Evolutionary conservation across 2,329 filamentous ascomycete species (phyloP).

Genomic region (Madurella mycetomatis): DNA sequence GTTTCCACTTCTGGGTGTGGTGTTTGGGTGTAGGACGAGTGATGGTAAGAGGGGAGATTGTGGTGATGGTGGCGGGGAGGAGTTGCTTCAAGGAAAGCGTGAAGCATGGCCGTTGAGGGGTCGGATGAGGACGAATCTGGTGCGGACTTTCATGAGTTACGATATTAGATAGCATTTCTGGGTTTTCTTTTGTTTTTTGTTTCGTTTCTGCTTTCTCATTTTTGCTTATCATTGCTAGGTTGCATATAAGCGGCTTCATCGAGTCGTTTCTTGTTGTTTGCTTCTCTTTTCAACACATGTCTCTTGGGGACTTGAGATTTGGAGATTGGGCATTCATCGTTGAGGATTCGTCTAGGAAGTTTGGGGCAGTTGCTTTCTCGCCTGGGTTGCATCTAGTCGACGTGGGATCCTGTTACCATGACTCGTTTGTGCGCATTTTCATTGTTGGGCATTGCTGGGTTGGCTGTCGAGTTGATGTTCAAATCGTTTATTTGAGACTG

Average conservation of each 20-base stretch:
- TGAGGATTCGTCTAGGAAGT: not conserved
- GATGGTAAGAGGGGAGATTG: not conserved
- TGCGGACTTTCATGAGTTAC: not conserved
- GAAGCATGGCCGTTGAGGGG: not conserved
- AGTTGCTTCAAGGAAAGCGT: not conserved
- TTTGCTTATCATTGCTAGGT: not conserved
- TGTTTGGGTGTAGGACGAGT: slow-evolving; percentile 48
- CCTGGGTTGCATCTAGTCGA: not conserved
- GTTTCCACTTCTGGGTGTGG: slow-evolving; percentile 47
- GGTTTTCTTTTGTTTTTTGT: not conserved
- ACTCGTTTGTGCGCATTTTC: not conserved
- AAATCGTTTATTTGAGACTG: too few species aligned
- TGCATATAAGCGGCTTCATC: not conserved
- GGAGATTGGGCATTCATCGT: not conserved
- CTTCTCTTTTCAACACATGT: not conserved
- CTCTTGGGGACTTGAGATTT: not conserved
- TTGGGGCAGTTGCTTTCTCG: not conserved
- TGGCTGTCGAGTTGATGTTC: too few species aligned
- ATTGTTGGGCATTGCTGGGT: not conserved
- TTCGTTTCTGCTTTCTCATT: not conserved
- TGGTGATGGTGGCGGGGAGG: not conserved
- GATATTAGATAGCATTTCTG: not conserved
- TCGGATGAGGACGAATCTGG: not conserved
- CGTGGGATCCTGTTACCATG: not conserved
- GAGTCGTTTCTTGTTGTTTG: not conserved